Conservation (phyloP, 352 stramenopile species). For the Phytopythium aichiense region DNA sequence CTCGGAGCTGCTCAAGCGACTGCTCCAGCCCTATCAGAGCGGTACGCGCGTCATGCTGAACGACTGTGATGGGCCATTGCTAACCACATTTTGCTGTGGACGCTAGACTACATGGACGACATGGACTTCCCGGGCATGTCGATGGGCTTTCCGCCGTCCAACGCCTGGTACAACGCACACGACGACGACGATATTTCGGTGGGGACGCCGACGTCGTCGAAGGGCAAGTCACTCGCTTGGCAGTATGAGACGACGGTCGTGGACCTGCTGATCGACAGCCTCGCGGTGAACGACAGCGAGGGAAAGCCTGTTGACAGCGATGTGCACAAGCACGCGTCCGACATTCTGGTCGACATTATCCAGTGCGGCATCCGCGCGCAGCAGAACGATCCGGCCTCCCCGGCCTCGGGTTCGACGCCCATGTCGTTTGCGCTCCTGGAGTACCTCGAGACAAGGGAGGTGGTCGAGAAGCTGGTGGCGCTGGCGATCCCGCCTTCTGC, state of each 20-base stretch:
- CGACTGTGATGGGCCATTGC: neutral
- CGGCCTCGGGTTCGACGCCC: constrained; percentile 42
- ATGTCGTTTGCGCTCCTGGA: constrained; percentile 71
- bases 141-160: constrained; percentile 66
- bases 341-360: constrained; percentile 84
- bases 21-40: constrained; percentile 80
- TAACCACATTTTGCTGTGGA: neutral
- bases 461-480: constrained; percentile 63
- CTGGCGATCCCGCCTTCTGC: constrained; percentile 42
- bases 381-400: constrained; percentile 63
- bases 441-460: constrained; percentile 70
- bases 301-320: constrained; percentile 49
- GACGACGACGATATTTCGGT: constrained; percentile 71
- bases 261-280: constrained; percentile 55
- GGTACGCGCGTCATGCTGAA: constrained; percentile 14
- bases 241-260: constrained; percentile 70
- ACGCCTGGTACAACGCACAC: constrained; percentile 66
- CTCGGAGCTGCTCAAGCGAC: constrained; percentile 75
- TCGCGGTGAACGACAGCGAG: constrained; percentile 32
- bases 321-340: constrained; percentile 79
- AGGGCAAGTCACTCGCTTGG: constrained; percentile 68
- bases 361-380: constrained; percentile 76
- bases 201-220: constrained; percentile 52
- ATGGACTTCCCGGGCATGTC: constrained; percentile 84
- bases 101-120: constrained; percentile 77